These are phyloP conservation scores for Trametes cubensis DNA, from an alignment of 768 basidiomycete species.

Conservation along the genomic window DNA sequence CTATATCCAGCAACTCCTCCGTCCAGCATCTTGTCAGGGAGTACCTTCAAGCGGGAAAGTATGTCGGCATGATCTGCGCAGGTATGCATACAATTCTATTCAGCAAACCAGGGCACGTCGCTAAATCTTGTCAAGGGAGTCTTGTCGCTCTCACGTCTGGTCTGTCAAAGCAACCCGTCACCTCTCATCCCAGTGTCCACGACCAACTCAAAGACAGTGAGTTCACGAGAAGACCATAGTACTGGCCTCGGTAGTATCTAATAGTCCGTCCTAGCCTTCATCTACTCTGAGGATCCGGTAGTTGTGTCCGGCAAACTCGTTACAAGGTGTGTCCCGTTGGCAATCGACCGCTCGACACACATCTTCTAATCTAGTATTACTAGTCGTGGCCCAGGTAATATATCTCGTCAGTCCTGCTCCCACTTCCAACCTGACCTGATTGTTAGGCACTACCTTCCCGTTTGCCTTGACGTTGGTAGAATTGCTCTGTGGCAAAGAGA, in stretches of 20 bases:
- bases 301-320: slow-evolving; percentile 73
- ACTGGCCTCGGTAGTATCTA: neutral
- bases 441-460: slow-evolving; percentile 69
- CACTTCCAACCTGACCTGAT: neutral
- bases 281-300: slow-evolving; percentile 74
- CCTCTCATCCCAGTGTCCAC: slow-evolving; percentile 79
- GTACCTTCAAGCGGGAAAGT: slow-evolving; percentile 56
- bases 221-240: slow-evolving; percentile 16
- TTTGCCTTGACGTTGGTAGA: slow-evolving; percentile 81
- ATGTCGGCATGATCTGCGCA: slow-evolving; percentile 86
- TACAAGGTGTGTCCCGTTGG: slow-evolving; percentile 63
- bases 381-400: slow-evolving; percentile 72
- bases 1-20: slow-evolving; percentile 56
- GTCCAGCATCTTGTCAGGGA: slow-evolving; percentile 66
- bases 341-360: neutral
- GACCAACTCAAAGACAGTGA: slow-evolving; percentile 56
- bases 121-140: slow-evolving; percentile 49
- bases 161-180: slow-evolving; percentile 64
- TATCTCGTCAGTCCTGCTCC: slow-evolving; percentile 18
- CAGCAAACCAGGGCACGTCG: neutral
- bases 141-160: slow-evolving; percentile 65
- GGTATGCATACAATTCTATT: slow-evolving; percentile 44
- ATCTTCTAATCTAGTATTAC: slow-evolving; percentile 8
- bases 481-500: slow-evolving; percentile 62
- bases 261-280: slow-evolving; percentile 51